Percentiles rank a stretch among this genome's conserved stretches.
These are phyloP conservation scores for Rhodofomes roseus DNA, from an alignment of 1,284 basidiomycete species.

Conservation along the genomic window DNA sequence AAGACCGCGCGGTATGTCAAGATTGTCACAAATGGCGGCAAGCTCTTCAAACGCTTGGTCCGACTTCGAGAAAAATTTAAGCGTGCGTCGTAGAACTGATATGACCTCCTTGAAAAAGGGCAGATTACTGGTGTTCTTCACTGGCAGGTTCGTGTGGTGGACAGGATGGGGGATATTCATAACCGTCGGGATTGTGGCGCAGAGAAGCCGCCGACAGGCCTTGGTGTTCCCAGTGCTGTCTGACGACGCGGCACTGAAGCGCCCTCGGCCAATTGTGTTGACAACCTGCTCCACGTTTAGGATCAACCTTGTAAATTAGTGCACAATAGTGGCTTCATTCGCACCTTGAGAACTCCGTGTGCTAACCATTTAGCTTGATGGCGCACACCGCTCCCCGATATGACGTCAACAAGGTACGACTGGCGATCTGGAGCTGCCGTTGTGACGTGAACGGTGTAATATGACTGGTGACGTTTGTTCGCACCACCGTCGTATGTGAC, in stretches of 20 bases:
- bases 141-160: slow-evolving; percentile 27
- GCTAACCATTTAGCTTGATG: slow-evolving; percentile 15
- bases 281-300: too few relatives aligned
- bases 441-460: slow-evolving; percentile 14
- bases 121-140: slow-evolving; percentile 29
- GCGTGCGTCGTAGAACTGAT: not conserved
- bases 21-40: not conserved
- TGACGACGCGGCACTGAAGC: slow-evolving; percentile 23
- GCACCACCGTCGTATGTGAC: slow-evolving; percentile 14
- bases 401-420: slow-evolving; percentile 7
- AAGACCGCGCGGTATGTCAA: slow-evolving; percentile 21
- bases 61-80: slow-evolving; percentile 2
- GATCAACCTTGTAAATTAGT: too few relatives aligned
- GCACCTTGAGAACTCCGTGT: slow-evolving; percentile 14
- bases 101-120: not conserved
- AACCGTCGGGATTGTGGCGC: slow-evolving; percentile 18
- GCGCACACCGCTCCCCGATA: not conserved
- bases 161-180: slow-evolving; percentile 28
- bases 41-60: not conserved
- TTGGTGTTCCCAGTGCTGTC: slow-evolving; percentile 34
- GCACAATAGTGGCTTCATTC: not conserved
- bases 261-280: slow-evolving; percentile 13
- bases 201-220: slow-evolving; percentile 17
- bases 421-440: slow-evolving; percentile 3
- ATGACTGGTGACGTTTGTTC: slow-evolving; percentile 5